Base-by-base conservation (phyloP, 345 rosid genomes). In the Ceriops decandra region DNA sequence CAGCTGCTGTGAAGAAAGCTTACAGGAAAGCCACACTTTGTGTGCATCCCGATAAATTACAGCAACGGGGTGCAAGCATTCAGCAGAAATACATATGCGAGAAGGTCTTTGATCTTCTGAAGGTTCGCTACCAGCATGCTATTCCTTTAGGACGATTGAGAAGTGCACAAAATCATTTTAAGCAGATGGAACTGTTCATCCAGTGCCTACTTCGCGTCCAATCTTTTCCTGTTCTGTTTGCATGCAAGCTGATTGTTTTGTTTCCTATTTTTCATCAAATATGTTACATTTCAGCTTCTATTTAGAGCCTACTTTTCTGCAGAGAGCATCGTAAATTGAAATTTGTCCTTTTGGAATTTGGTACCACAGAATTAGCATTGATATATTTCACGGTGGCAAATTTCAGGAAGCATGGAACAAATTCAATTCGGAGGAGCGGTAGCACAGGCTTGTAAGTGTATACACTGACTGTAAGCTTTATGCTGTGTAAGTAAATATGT, bases 11-110 rank as follows among this genome's bases (percentile, higher is more conserved):
- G 62, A 95, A 95, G 85, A 84, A 82, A 79, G 99, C 95, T 79
- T 95, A 95, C 77, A 84, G 97, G 83, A 91, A 91, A 85, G 99
- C 99, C 64, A 95, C 99, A 38, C 96, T 95, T 2, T 90, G 92
- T 70, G 95, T 95, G 78, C 99, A 95, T 84, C 99, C 96, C 0
- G 97, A 95, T 77, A 95, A 95, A 82, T 77, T 95, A 76, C 99
- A 95, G 62, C 97, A 95, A 77, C 78, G 97, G 31, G 92, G 97
- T 63, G 99, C 97, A 33, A 95, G 77, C 67, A 85, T 91, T 79
- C 99, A 88, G 70, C 99, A 95, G 77, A 95, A 91, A 74, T 95
- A 91, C 77, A 77, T 91, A 35, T 95, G 92, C 0, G 97, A 91
- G 78, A 95, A 91, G 85, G 96, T 91, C 70, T 91, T 93, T 33